phyloP scores from a whole-genome alignment of 2,329 filamentous ascomycete species.

The Claviceps digitariae region DNA sequence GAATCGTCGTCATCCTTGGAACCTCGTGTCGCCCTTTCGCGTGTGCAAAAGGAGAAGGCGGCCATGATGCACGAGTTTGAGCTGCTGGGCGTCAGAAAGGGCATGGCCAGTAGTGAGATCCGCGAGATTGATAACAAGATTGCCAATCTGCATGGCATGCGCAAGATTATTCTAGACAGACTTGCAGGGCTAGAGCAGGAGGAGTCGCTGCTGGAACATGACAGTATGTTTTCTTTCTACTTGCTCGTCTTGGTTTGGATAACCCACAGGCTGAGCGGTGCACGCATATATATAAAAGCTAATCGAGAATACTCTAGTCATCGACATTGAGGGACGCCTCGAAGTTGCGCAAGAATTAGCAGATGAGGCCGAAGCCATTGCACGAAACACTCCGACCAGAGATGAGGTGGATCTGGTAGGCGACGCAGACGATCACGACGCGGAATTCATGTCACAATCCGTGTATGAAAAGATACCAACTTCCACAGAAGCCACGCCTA shows the following conservation, averaged over 20 bases:
- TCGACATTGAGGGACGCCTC: slow-evolving; percentile 47
- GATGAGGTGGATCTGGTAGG: slow-evolving; percentile 40
- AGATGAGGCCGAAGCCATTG: slow-evolving; percentile 44
- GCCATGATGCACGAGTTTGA: slow-evolving; percentile 74
- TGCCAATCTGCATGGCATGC: slow-evolving; percentile 82
- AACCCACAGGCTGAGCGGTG: neutral
- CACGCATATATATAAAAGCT: too few species aligned
- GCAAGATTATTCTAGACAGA: slow-evolving; percentile 78
- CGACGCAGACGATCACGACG: slow-evolving; percentile 33
- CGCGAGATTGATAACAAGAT: slow-evolving; percentile 96
- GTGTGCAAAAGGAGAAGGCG: slow-evolving; percentile 68
- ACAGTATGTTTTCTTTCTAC: slow-evolving; percentile 43
- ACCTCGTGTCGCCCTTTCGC: slow-evolving; percentile 53
- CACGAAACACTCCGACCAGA: slow-evolving; percentile 35
- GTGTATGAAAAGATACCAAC: slow-evolving; percentile 84
- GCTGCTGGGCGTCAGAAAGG: slow-evolving; percentile 84
- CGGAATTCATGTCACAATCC: slow-evolving; percentile 88
- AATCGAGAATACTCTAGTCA: slow-evolving; percentile 26
- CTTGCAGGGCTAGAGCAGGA: slow-evolving; percentile 80
- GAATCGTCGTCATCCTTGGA: slow-evolving; percentile 36
- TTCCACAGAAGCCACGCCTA: slow-evolving; percentile 33
- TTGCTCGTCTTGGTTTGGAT: neutral
- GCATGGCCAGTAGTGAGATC: slow-evolving; percentile 95
- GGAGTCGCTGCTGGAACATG: slow-evolving; percentile 78
- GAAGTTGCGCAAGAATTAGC: slow-evolving; percentile 47